phyloP scores from a whole-genome alignment of 306 rosid genomes.

The Rosa chinensis region DNA sequence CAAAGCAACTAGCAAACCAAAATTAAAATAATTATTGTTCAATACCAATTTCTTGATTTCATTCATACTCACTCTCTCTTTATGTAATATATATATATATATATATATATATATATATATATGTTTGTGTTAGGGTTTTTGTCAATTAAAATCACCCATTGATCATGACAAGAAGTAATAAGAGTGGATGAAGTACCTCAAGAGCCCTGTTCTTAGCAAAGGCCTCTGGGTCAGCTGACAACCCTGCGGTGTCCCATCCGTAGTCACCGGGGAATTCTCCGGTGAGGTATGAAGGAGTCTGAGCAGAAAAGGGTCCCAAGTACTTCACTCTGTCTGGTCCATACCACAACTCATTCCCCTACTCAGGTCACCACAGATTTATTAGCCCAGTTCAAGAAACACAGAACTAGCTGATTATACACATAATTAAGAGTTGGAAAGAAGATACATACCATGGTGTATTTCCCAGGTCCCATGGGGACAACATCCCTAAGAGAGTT shows the following conservation, averaged over 20 bases:
- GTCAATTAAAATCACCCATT: not conserved
- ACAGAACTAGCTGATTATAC: not conserved
- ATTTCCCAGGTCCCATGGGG: slow-evolving; percentile 65
- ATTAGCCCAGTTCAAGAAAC: not conserved
- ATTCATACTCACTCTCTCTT: not conserved
- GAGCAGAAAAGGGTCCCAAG: slow-evolving; percentile 91
- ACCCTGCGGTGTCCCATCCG: slow-evolving; percentile 90
- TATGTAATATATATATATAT: too few species aligned
- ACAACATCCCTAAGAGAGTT: slow-evolving; percentile 74
- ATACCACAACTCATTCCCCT: slow-evolving; percentile 85
- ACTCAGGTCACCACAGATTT: slow-evolving; percentile 9
- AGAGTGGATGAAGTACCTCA: slow-evolving; percentile 49
- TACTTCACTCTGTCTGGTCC: slow-evolving; percentile 89
- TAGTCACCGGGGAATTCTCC: slow-evolving; percentile 91
- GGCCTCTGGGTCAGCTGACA: slow-evolving; percentile 92
- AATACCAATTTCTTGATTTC: not conserved
- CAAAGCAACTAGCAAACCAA: too few species aligned
- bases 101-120: not conserved
- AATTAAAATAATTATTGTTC: too few species aligned
- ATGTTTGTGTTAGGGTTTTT: not conserved
- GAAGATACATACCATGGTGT: slow-evolving; percentile 64
- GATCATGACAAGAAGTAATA: not conserved
- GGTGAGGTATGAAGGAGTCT: slow-evolving; percentile 75
- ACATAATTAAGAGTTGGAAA: not conserved
- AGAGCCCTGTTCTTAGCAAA: slow-evolving; percentile 91